These are phyloP conservation scores for Malus orientalis DNA, from an alignment of 306 rosid species.

Conservation along the genomic window DNA sequence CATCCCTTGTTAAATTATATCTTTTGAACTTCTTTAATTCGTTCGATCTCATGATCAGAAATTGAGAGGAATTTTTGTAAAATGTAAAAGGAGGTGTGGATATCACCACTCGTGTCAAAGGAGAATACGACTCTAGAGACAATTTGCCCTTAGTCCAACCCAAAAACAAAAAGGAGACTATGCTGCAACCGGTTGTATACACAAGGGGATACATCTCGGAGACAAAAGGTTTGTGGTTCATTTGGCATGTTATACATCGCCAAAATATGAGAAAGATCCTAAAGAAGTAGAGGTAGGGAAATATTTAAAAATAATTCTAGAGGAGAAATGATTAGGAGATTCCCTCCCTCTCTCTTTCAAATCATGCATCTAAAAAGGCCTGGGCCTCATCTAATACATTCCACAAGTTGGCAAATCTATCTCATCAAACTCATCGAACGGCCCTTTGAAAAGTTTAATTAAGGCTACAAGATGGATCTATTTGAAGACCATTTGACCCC, in stretches of 20 bases:
- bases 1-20: too few species aligned
- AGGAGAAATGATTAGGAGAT: constrained; percentile 34
- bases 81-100: too few species aligned
- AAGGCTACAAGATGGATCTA: neutral
- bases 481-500: constrained; percentile 20
- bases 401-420: constrained; percentile 36
- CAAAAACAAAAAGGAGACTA: too few species aligned
- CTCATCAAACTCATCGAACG: constrained; percentile 10
- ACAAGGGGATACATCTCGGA: neutral
- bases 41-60: too few species aligned
- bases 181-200: neutral
- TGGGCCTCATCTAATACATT: constrained; percentile 11
- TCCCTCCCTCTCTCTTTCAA: constrained; percentile 34
- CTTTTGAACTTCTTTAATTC: too few species aligned
- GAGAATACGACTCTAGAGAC: too few species aligned
- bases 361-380: constrained; percentile 28
- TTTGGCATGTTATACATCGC: constrained; percentile 15
- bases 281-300: constrained; percentile 14
- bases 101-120: too few species aligned
- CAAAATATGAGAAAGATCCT: constrained; percentile 7
- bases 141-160: too few species aligned
- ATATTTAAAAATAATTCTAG: constrained; percentile 9
- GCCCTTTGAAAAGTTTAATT: neutral
- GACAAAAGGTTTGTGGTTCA: neutral
- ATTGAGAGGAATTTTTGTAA: too few species aligned